Base-by-base conservation (phyloP, 2,329 filamentous ascomycete genomes). In the Epichloe glyceriae region DNA sequence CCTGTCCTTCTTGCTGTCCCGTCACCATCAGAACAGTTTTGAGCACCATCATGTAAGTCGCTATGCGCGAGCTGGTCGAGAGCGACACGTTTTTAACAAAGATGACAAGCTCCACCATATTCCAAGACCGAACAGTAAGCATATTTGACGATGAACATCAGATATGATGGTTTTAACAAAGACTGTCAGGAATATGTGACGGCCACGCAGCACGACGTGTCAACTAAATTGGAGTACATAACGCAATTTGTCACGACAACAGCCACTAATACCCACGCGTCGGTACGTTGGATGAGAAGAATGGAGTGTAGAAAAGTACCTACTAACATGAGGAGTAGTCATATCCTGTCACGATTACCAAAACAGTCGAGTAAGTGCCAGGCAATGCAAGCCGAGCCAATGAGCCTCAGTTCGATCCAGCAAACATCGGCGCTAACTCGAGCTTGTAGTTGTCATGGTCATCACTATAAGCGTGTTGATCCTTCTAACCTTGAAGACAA, bases 301-400 rank as follows among this genome's bases (percentile, higher is more conserved):
- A 14, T 26, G 17, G 12, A 10, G 8, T 10, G 17, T 7, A 8
- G 10, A 34, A 26, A 3, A 26, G 12, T 30, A 43, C n/a, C n/a
- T 50, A 22, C 49, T 52, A 38, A 56, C 34, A n/a, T 26, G 17
- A 8, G 8, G n/a, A 20, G 6, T 12, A 60, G 58, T 59, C 59
- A 4, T 58, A 55, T 34, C 56, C 57, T 4, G 49, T 60, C n/a
- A 60, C 58, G 8, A 46, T 58, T 1, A 61, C 58, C 10, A 47
- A 47, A 17, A 33, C 46, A 17, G 35, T 46, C 35, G 55, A 50
- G 56, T 58, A 46, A 49, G 56, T 53, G 3, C 34, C 37, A 37
- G 17, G 26, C 37, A 10, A 20, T 14, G 34, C 15, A 39, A 26
- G 14, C 14, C 11, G 19, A 22, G 45, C 12, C 8, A 4, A 38